A percentile compares a stretch with the other conserved stretches of the same genome.
Conservation (phyloP, 2,329 filamentous ascomycete genomes). For the Phialemoniopsis sp. region DNA sequence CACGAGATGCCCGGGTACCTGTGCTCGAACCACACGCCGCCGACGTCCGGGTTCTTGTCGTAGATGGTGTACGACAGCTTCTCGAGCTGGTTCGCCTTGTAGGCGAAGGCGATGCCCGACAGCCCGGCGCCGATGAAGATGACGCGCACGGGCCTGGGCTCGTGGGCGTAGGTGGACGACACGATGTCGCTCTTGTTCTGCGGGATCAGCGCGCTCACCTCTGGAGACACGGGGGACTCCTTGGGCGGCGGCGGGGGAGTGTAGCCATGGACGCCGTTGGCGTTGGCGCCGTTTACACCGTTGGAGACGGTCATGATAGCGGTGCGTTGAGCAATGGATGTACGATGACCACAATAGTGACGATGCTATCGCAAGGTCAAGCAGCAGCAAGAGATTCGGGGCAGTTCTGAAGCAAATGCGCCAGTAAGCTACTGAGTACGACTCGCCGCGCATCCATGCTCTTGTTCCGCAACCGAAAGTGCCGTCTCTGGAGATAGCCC, state of each 20-base stretch:
- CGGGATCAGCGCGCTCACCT: slow-evolving; percentile 4
- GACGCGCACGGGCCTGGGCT: slow-evolving; percentile 10
- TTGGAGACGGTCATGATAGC: too few relatives aligned
- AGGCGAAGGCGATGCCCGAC: slow-evolving; percentile 8
- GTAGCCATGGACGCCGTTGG: neutral
- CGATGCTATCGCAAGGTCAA: too few relatives aligned
- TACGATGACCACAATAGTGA: too few relatives aligned
- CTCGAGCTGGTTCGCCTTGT: slow-evolving; percentile 11
- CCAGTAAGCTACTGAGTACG: too few relatives aligned
- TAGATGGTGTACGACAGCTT: slow-evolving; percentile 15
- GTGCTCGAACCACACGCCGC: slow-evolving; percentile 10
- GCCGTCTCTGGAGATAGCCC: too few relatives aligned
- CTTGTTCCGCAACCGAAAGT: too few relatives aligned
- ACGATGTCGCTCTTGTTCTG: slow-evolving; percentile 4
- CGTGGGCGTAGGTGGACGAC: slow-evolving; percentile 4
- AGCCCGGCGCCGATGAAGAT: slow-evolving; percentile 14
- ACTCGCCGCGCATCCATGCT: too few relatives aligned
- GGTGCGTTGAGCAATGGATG: too few relatives aligned
- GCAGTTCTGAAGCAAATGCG: too few relatives aligned
- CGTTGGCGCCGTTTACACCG: too few relatives aligned
- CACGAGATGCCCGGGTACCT: slow-evolving; percentile 20
- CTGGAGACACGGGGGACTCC: slow-evolving; percentile 1
- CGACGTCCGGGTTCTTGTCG: slow-evolving; percentile 14
- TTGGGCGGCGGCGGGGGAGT: neutral
- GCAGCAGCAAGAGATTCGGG: too few relatives aligned